Evolutionary conservation across 1,284 basidiomycete species (phyloP), one percentile per base, ranked within the genome.

Genomic region (Ustilago xerochloae): DNA sequence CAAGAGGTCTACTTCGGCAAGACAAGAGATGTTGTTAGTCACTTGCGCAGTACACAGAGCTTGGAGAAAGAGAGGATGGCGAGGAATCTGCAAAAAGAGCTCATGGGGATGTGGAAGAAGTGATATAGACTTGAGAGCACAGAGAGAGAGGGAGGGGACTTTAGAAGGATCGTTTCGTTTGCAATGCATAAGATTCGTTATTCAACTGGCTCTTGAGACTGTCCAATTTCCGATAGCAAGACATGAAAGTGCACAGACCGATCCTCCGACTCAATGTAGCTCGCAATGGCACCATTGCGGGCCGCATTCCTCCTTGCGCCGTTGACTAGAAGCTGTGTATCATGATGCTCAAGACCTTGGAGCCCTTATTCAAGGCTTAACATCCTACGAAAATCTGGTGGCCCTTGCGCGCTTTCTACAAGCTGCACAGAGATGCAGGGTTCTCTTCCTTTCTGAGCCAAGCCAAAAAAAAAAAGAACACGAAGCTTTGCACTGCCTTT

Each of bases 1-100:
- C 74, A 78, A 46, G 75, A 74, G 86, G 96, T 99, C 16, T 98
- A 98, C 87, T 98, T 98, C 86, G 94, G 93, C 60, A 99, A 99
- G 87, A 98, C 95, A 45, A 90, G 92, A 75, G 96, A 99, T 83
- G 91, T 99, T 43, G 91, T 97, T 13, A 92, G 92, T 78, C 93
- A 96, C 80, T 87, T 99, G 54, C 89, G 97, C 47, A 94, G 92
- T 72, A 87, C 92, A 24, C 91, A 93, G 70, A 93, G 94, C 79
- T 87, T 97, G 29, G 94, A 93, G 83, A 90, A 91, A 80, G 90
- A 91, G 61, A 88, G 90, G 65, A 89, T 88, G 83, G 92, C 96
- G 84, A 89, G 90, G 62, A 91, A 93, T 80, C 86, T 99, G 59
- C 93, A 97, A 86, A 93, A 92, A 82, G 96, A 99, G 86, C 88